Conservation (phyloP, 2,329 filamentous ascomycete species). For the Xylaria sp. region DNA sequence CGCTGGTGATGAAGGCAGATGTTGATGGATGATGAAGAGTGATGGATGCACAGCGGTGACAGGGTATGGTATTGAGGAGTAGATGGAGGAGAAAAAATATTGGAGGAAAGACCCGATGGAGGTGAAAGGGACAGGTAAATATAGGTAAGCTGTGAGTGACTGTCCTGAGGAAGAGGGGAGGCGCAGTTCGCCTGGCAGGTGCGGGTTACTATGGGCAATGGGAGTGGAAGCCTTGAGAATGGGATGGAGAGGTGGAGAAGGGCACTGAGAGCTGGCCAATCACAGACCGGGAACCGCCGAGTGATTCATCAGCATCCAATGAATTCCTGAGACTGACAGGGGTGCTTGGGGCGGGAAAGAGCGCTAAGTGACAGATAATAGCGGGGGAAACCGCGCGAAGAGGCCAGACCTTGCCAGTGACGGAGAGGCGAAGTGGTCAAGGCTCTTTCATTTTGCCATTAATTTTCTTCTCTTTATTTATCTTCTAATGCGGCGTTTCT, state of each 20-base stretch:
- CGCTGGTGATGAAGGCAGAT: slow-evolving; percentile 31
- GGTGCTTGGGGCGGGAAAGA: slow-evolving; percentile 20
- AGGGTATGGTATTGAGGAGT: slow-evolving; percentile 21
- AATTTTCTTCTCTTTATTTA: not conserved
- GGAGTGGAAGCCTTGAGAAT: slow-evolving; percentile 48
- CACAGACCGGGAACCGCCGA: slow-evolving; percentile 20
- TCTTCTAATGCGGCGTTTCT: not conserved
- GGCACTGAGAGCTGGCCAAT: slow-evolving; percentile 38
- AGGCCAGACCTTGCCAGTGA: slow-evolving; percentile 40
- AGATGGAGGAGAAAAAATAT: slow-evolving; percentile 34
- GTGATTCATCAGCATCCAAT: slow-evolving; percentile 46
- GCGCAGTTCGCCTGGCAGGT: slow-evolving; percentile 42
- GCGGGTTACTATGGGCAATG: slow-evolving; percentile 28
- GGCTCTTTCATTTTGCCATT: not conserved
- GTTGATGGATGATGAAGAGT: slow-evolving; percentile 26
- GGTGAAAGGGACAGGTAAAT: slow-evolving; percentile 36
- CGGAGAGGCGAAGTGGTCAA: not conserved
- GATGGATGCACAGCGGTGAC: not conserved
- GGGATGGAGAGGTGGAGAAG: slow-evolving; percentile 38
- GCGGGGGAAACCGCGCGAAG: slow-evolving; percentile 47
- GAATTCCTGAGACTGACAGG: slow-evolving; percentile 13
- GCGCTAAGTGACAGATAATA: slow-evolving; percentile 37
- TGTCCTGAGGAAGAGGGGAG: slow-evolving; percentile 39
- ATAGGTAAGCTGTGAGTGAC: slow-evolving; percentile 32
- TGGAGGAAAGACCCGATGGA: slow-evolving; percentile 18